Percentiles rank a stretch among this genome's conserved stretches.
These are phyloP conservation scores for Neophaeococcomyces mojaviensis DNA, from an alignment of 2,329 filamentous ascomycete species.

Conservation along the genomic window DNA sequence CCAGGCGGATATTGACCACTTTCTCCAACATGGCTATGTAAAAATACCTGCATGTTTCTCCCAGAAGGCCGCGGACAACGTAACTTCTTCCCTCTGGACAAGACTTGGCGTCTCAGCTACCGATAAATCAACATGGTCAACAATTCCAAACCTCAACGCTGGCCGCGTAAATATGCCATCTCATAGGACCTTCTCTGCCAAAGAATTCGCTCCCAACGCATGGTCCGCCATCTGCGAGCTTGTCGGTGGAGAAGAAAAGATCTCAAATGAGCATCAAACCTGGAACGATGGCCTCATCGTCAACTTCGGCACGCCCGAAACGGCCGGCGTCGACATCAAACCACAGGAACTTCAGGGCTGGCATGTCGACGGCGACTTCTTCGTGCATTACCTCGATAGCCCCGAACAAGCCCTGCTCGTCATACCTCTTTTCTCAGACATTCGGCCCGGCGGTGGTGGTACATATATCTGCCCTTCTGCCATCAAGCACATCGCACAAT, in stretches of 20 bases:
- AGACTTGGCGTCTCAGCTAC: conserved; percentile 57
- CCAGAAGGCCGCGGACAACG: conserved; percentile 39
- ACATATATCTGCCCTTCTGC: conserved; percentile 58
- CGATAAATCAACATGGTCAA: conserved; percentile 59
- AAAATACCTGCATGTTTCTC: conserved; percentile 48
- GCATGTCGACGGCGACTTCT: conserved; percentile 68
- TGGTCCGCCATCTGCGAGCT: conserved; percentile 62
- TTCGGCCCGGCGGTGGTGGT: conserved; percentile 53
- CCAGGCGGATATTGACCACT: conserved; percentile 35
- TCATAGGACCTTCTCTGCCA: conserved; percentile 48
- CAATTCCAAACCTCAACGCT: conserved; percentile 16
- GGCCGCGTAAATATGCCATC: conserved; percentile 58
- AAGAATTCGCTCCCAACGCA: conserved; percentile 55
- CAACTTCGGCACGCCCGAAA: conserved; percentile 54
- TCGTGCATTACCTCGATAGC: conserved; percentile 63
- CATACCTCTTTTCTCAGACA: conserved; percentile 60
- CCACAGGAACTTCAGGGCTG: conserved; percentile 51
- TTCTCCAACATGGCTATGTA: conserved; percentile 50
- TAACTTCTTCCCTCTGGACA: conserved; percentile 51
- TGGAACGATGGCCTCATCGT: conserved; percentile 65
- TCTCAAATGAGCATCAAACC: conserved; percentile 38
- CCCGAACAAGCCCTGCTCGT: conserved; percentile 62
- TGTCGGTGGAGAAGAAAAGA: conserved; percentile 54
- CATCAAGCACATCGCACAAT: conserved; percentile 49
- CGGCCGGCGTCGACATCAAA: conserved; percentile 42